Percentiles rank a stretch among this genome's conserved stretches.
These are phyloP conservation scores for Geotrichum europaeum DNA, from an alignment of 1,139 yeast species.

Conservation along the genomic window DNA sequence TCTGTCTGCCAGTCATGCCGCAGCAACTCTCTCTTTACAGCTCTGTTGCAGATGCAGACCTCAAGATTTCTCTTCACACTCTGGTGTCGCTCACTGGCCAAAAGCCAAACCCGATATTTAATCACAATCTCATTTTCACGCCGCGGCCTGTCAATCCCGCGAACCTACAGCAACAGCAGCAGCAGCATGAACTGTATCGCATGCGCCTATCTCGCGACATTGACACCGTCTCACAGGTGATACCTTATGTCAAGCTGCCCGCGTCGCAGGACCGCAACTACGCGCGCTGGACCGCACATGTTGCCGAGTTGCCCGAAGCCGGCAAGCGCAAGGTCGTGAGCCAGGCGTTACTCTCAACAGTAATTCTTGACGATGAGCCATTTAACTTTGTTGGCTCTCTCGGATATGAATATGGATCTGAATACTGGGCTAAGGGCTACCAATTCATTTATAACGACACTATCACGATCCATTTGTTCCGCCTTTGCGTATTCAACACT, in stretches of 20 bases:
- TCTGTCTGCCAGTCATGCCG: conserved; percentile 26
- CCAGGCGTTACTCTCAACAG: conserved; percentile 67
- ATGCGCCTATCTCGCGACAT: conserved; percentile 24
- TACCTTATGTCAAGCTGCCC: neutral
- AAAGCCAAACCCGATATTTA: conserved; percentile 28
- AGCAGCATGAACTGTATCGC: conserved; percentile 35
- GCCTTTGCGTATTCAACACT: conserved; percentile 24
- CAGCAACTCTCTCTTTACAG: conserved; percentile 36
- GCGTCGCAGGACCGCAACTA: neutral
- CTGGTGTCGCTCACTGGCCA: conserved; percentile 35
- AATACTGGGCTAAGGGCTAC: conserved; percentile 61
- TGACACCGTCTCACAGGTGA: neutral
- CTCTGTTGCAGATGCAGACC: conserved; percentile 29
- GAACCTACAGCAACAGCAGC: neutral
- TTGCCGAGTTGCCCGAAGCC: conserved; percentile 81
- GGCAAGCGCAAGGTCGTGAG: conserved; percentile 63
- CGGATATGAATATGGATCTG: conserved; percentile 64
- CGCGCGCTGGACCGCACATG: conserved; percentile 54
- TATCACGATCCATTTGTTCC: conserved; percentile 54
- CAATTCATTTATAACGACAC: conserved; percentile 56
- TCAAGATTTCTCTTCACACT: conserved; percentile 32
- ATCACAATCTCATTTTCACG: conserved; percentile 31
- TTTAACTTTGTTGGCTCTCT: conserved; percentile 50
- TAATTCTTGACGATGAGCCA: conserved; percentile 39
- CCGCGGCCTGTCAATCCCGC: conserved; percentile 21